These are phyloP conservation scores for Aspergillus thermomutatus DNA, from an alignment of 2,329 filamentous ascomycete species.

Conservation along the genomic window DNA sequence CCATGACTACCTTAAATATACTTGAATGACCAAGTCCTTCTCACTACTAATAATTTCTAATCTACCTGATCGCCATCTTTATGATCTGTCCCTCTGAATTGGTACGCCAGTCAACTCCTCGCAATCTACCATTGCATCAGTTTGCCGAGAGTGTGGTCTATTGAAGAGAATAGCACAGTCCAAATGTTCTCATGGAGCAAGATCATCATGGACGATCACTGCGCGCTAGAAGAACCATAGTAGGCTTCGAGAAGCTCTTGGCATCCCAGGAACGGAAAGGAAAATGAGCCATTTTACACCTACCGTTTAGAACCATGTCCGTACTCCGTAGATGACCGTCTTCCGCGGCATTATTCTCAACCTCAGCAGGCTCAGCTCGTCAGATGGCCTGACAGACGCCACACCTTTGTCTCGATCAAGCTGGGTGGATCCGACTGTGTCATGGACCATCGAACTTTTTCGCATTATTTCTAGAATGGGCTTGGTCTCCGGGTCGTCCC, in stretches of 20 bases:
- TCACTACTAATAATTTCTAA: too few relatives aligned
- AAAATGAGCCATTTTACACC: neutral
- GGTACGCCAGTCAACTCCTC: too few relatives aligned
- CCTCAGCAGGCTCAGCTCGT: neutral
- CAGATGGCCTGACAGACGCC: too few relatives aligned
- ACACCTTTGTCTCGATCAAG: neutral
- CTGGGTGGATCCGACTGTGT: neutral
- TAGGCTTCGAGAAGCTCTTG: conserved; percentile 15
- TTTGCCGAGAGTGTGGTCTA: neutral
- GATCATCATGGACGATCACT: neutral
- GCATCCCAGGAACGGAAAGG: neutral
- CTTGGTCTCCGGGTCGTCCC: neutral
- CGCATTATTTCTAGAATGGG: neutral
- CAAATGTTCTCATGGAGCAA: neutral
- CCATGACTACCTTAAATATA: neutral
- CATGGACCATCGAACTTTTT: neutral
- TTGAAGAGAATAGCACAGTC: neutral
- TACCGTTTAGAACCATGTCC: neutral
- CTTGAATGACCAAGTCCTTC: neutral
- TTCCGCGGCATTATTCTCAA: neutral
- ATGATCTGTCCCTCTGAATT: neutral
- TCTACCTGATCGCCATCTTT: neutral
- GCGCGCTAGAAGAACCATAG: conserved; percentile 11
- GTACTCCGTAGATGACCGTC: neutral
- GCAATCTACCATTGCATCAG: too few relatives aligned